phyloP scores from a whole-genome alignment of 768 basidiomycete genomes.

The Lentinus brumalis region DNA sequence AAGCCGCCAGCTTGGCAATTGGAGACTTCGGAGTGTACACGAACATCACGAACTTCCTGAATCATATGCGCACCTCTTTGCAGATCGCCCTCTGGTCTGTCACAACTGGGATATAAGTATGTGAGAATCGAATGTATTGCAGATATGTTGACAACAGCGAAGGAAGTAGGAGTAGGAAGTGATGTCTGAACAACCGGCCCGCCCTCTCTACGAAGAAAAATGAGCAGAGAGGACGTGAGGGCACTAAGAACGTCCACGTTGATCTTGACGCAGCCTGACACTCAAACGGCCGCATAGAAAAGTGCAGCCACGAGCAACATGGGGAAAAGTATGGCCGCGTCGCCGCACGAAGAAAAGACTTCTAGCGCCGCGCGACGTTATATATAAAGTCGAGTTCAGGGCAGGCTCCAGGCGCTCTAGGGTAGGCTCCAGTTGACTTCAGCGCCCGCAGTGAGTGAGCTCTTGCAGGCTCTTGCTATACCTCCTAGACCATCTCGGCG shows the following conservation, averaged over 20 bases:
- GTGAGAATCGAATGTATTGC: no score
- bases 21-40: no score
- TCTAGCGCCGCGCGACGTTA: background rate
- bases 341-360: constrained; percentile 66
- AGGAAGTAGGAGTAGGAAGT: background rate
- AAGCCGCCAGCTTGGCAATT: no score
- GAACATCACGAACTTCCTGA: no score
- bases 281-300: constrained; percentile 75
- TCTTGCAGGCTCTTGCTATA: background rate
- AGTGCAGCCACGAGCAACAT: constrained; percentile 84
- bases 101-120: no score
- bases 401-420: constrained; percentile 3
- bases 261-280: constrained; percentile 84
- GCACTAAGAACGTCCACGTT: constrained; percentile 80
- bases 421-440: background rate
- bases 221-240: constrained; percentile 56
- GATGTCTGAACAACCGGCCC: constrained; percentile 76
- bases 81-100: no score
- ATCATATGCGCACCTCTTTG: no score
- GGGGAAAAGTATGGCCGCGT: constrained; percentile 78
- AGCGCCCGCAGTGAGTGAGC: background rate
- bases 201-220: constrained; percentile 49
- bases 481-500: background rate
- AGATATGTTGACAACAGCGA: no score
- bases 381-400: constrained; percentile 13